Evolutionary conservation across 1,284 basidiomycete genomes (phyloP), one percentile per base, ranked within the genome.

Genomic region (Violaceomyces palustris): DNA sequence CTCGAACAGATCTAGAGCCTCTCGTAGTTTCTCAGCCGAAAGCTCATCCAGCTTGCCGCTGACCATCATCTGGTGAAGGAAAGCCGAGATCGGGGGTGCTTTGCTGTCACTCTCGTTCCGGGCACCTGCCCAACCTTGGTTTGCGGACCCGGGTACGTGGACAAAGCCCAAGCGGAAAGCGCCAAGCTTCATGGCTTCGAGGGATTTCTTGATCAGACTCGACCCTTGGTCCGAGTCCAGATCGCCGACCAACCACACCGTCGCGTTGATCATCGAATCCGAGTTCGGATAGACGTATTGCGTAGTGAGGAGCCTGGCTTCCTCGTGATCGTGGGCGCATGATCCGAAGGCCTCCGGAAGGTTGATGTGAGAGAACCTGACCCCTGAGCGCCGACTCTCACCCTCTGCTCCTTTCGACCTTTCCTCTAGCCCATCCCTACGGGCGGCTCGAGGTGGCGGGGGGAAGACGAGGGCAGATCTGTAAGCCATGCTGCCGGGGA

Each of bases 191-290:
- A 9, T 73, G 10, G 85, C 84, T 17, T 73, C 61, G 11, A 94
- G 70, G 0, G 83, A 82, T 43, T 84, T 82, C 35, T 76, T 79
- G 10, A 84, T 75, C 2, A 90, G 71, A 4, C 69, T 62, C 11
- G 79, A 50, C 0, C 87, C 87, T 3, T 77, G 78, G 1, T 74
- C 72, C 6, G 77, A 80, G 63, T 94, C 85, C 4, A 96, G 76
- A 72, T 96, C 87, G 1, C 84, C 86, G 4, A 94, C 75, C 24
- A 94, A 75, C 72, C 83, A 85, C 10, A 84, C 75, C 4, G 83
- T 77, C 7, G 78, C 65, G 4, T 77, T 75, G 11, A 56, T n/a
- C n/a, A n/a, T n/a, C n/a, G n/a, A n/a, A n/a, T n/a, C n/a, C n/a
- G n/a, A n/a, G n/a, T n/a, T n/a, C n/a, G n/a, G n/a, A n/a, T n/a